Base-by-base conservation (phyloP, 352 stramenopile genomes). In the Globisporangium emineosum region DNA sequence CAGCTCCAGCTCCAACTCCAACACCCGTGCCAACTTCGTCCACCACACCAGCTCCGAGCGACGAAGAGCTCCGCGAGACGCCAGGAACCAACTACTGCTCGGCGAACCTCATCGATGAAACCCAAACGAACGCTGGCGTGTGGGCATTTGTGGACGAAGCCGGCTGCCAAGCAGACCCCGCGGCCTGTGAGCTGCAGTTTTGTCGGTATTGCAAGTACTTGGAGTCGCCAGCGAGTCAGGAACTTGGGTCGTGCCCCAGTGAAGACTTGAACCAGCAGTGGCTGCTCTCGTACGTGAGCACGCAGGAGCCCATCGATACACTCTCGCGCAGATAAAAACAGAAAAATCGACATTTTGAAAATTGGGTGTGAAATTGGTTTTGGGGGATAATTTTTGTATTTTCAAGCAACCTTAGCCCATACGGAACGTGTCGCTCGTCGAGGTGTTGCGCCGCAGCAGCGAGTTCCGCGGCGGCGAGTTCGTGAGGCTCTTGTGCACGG, bases 401-500 rank as follows among this genome's bases (percentile, higher is more conserved):
- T 17, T 21, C 17, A 47, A 47, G 40, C 40, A 21, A 21, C 17
- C 12, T 37, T 17, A 53, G n/a, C 47, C 47, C 29, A 67, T 56
- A 15, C 62, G 62, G 23, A 69, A 69, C 21, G 63, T 78, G 66
- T 85, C 76, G 59, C 76, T 85, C 10, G 70, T 85, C 54, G 76
- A 85, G 49, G 70, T 71, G 30, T 83, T 78, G 49, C 69, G 72
- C 9, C 63, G 63, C 12, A 69, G 12, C 19, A 84, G 70, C 45
- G 65, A 60, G 29, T 65, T 64, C 25, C 69, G 70, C n/a, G 58
- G 57, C 13, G 78, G 72, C 27, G 76, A 83, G 40, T 61, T 81
- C 7, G 71, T 69, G 29, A 83, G 72, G 56, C 71, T 81, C 70
- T 89, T 85, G 62, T 78, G 75, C 35, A 91, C 72, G 1, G 70